Base-by-base conservation (phyloP, 495 filamentous ascomycete species). In the Penicillium coprophilum region DNA sequence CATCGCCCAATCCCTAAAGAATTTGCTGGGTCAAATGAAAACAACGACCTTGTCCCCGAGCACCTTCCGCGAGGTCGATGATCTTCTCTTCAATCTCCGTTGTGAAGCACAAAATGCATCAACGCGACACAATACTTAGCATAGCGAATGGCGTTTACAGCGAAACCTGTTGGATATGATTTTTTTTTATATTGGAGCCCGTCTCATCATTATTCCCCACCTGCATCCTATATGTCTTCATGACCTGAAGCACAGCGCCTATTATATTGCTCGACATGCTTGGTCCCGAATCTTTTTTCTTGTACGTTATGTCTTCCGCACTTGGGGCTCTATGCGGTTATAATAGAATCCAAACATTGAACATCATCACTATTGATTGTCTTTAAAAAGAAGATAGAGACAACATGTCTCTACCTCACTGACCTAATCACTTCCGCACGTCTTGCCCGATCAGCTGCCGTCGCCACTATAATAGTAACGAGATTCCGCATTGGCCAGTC, bases 51-150 rank as follows among this genome's bases (percentile, higher is more conserved):
- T 88, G 53, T 77, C 79, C 20, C 70, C 78, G 10, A 63, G 75
- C 44, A 77, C 82, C 50, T 74, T 85, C 30, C 78, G 78, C 34
- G 74, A 82, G 59, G 78, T 88, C 52, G 87, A 90, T 56, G 82
- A 87, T 58, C 67, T 87, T 63, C 79, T 88, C 56, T 85, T 87
- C 73, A 83, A 88, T 64, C 81, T 86, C 62, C 84, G 82, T 55
- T 77, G 82, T 55, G 81, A 84, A 61, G 71, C 86, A 59, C 84
- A 85, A 61, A 81, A 84, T 48, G 87, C 85, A 34, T 78, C 79
- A 56, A 74, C 72, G 62, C 77, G 85, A 56, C 59, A 70, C 60
- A 63, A 65, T 44, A 34, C 41, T 68, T 64, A 68, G 74, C 74
- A 77, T 77, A 77, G 74, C 74, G 72, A 52, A 71, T 58, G 74